Conservation (phyloP, 139 green algal genomes). For the Volvox africanus region DNA sequence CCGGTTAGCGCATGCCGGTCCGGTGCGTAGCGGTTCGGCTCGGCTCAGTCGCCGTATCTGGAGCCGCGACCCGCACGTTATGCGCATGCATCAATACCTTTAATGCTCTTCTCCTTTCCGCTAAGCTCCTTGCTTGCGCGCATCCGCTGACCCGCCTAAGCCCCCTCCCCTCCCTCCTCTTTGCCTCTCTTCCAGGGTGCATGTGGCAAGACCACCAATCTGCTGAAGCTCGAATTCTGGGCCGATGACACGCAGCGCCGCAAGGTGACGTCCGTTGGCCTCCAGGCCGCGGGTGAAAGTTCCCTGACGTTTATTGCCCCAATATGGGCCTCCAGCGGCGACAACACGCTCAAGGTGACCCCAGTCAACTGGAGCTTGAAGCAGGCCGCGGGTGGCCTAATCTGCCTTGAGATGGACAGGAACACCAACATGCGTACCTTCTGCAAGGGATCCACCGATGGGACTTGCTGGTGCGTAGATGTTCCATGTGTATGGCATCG, state of each 20-base stretch:
- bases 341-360: slow-evolving; percentile 3
- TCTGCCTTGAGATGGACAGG: slow-evolving; percentile 8
- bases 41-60: too few species aligned
- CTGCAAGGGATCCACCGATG: background rate
- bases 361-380: slow-evolving; percentile 14
- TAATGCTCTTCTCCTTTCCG: too few species aligned
- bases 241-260: slow-evolving; percentile 10
- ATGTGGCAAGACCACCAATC: background rate
- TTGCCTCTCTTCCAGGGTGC: background rate
- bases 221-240: slow-evolving; percentile 27
- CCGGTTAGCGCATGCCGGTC: too few species aligned
- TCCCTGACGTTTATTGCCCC: background rate
- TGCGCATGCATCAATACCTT: too few species aligned
- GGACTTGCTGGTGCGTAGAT: background rate
- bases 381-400: background rate
- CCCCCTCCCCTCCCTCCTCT: background rate
- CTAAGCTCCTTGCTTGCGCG: too few species aligned
- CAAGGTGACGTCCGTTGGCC: background rate
- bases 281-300: background rate
- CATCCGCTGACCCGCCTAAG: background rate
- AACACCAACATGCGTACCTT: background rate
- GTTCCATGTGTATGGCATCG: background rate
- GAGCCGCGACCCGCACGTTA: too few species aligned
- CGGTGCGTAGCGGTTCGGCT: too few species aligned
- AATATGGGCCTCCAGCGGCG: background rate